Evolutionary conservation across 2,329 filamentous ascomycete genomes (phyloP), one percentile per base, ranked within the genome.

Genomic region (Alternaria brassicae): DNA sequence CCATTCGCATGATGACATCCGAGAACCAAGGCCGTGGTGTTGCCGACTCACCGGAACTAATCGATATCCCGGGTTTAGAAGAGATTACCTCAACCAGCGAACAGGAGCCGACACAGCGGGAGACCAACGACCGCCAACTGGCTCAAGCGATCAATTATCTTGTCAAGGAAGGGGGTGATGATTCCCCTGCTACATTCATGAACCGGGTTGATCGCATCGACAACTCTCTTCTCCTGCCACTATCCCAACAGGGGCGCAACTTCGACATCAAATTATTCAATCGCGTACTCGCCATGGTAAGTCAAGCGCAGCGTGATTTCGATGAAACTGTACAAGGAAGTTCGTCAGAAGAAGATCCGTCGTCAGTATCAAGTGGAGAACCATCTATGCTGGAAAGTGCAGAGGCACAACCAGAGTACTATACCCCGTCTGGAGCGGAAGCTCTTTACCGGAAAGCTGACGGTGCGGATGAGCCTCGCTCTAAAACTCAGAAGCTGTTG

Each of bases 71-170:
- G 12, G 60, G 58, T 17, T 41, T 45, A 2, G 58, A 62, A 41
- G 42, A 63, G 1, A 49, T 48, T 6, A 41, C 52, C n/a, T 54
- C 50, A 10, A 28, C 42, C 7, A 60, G 41, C 45, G 32, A 56
- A 9, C 39, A 56, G 28, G 55, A 61, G 13, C 32, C 50, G 32
- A 59, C 48, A 12, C 47, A 58, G 25, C 55, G 53, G 17, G 44
- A 68, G 0, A 19, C 53, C 45, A 73, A 71, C 42, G 54, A 77
- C 42, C 56, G 48, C 13, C 66, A 67, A 34, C 65, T 77, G 10
- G 59, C 56, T 19, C 66, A 72, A 61, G 72, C 72, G 3, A 68
- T 76, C 47, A 61, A 58, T 23, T 77, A 77, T 55, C 45, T 77
- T 36, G 42, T 54, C 17, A 36, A 57, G 15, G 65, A 72, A 51